Evolutionary conservation across 176 grass and related monocot species (phyloP), one percentile per base, ranked within the genome.

Genomic region (Alopecurus myosuroides): DNA sequence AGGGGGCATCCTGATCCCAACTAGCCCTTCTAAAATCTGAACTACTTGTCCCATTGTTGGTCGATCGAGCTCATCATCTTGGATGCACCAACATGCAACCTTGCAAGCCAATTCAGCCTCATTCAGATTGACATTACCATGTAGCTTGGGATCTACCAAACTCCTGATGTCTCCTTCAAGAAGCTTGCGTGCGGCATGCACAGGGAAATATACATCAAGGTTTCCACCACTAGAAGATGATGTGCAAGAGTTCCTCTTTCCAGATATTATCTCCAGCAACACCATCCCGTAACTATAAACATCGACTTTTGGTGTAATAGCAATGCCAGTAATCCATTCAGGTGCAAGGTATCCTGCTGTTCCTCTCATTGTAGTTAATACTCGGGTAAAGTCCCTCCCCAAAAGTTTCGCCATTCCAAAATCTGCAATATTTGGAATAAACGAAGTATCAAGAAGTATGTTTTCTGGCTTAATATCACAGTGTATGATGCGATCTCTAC

Each of bases 31-130:
- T 1, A 90, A 44, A 77, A 78, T 77, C 55, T 78, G 63, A 57
- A 90, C 78, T 31, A 90, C 77, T 10, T 90, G 45, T 22, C 69
- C 72, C 88, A 90, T 90, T 20, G 88, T 83, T 20, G 84, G 88
- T 45, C 80, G 66, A 51, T 49, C 35, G 46, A 79, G 74, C 70
- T 90, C 88, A 18, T 79, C 15, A 29, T 64, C 80, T 77, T 90
- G 84, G 56, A 90, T 77, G 39, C 88, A 90, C 88, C 84, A 87
- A 29, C 85, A 78, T 34, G 79, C 73, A 79, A 84, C 63, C 61
- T 87, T 90, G 22, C 78, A 80, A 70, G n/a, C 40, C 35, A 56
- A 46, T 77, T 73, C 74, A 28, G 66, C 22, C 72, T 87, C 66
- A 7, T 76, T 46, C 4, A 83, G 45, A 50, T 90, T 42, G 18